Conservation (phyloP, 208 protist species). For the Leishmania turanica region DNA sequence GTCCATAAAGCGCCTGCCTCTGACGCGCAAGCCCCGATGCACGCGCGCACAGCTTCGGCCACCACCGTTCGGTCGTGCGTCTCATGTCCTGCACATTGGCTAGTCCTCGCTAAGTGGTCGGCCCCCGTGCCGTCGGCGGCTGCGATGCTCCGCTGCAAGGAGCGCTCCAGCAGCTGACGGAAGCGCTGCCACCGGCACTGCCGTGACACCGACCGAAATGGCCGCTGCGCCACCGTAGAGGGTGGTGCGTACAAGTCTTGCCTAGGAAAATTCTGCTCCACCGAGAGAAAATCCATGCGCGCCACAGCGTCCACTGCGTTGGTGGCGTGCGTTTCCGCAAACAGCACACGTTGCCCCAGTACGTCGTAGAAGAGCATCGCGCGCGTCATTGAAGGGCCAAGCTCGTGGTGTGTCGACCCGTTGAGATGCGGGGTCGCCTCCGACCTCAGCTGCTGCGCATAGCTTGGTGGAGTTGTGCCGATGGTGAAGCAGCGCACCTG, state of each 20-base stretch:
- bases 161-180: neutral
- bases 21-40: conserved; percentile 1
- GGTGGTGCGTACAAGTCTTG: neutral
- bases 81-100: neutral
- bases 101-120: neutral
- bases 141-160: neutral
- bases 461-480: conserved; percentile 20
- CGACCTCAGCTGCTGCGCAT: neutral
- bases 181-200: conserved; percentile 10
- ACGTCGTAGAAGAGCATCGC: conserved; percentile 84
- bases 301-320: conserved; percentile 34
- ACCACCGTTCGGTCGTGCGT: neutral
- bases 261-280: conserved; percentile 37
- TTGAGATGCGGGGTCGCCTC: neutral
- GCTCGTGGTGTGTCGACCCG: conserved; percentile 6
- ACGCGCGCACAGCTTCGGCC: conserved; percentile 7
- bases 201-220: conserved; percentile 18
- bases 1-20: conserved; percentile 29
- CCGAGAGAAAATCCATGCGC: conserved; percentile 37
- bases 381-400: conserved; percentile 48
- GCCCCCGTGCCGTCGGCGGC: neutral
- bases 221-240: conserved; percentile 3
- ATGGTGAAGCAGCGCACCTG: conserved; percentile 69
- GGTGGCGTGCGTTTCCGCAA: conserved; percentile 67
- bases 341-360: conserved; percentile 70